Conservation (phyloP, 176 grass and related monocot genomes). For the Rhynchospora tenuis region DNA sequence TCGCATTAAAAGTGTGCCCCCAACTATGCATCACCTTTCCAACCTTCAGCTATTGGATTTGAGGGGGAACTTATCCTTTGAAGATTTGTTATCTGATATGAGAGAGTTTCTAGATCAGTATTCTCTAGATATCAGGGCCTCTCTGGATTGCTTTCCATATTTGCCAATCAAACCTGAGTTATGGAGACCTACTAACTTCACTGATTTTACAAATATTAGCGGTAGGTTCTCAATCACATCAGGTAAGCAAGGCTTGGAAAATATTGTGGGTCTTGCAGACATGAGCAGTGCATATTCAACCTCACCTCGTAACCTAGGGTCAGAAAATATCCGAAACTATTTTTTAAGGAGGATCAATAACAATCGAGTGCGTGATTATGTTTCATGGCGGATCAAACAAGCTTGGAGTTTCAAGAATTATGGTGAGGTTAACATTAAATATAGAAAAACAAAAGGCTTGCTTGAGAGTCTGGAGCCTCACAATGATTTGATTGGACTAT, state of each 20-base stretch:
- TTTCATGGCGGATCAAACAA: neutral
- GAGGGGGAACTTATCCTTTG: neutral
- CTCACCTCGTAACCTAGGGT: too few relatives aligned
- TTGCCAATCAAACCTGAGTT: neutral
- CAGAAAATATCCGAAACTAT: neutral
- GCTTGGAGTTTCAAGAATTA: neutral
- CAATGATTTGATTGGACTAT: neutral
- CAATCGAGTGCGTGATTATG: neutral
- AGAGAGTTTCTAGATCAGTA: neutral
- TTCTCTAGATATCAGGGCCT: neutral
- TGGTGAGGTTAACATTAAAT: neutral
- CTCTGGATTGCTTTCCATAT: neutral
- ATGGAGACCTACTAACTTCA: neutral
- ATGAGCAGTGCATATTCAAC: too few relatives aligned
- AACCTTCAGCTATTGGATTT: slow-evolving; percentile 24
- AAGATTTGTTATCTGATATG: neutral
- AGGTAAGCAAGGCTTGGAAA: neutral
- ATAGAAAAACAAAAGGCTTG: slow-evolving; percentile 3
- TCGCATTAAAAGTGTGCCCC: neutral
- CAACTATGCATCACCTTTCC: slow-evolving; percentile 18
- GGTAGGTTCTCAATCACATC: neutral
- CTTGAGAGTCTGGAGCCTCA: slow-evolving; percentile 1
- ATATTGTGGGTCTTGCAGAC: too few relatives aligned
- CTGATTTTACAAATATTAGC: neutral
- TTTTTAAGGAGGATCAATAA: neutral